Base-by-base conservation (phyloP, 2,329 filamentous ascomycete genomes). In the Celoporthe dispersa region DNA sequence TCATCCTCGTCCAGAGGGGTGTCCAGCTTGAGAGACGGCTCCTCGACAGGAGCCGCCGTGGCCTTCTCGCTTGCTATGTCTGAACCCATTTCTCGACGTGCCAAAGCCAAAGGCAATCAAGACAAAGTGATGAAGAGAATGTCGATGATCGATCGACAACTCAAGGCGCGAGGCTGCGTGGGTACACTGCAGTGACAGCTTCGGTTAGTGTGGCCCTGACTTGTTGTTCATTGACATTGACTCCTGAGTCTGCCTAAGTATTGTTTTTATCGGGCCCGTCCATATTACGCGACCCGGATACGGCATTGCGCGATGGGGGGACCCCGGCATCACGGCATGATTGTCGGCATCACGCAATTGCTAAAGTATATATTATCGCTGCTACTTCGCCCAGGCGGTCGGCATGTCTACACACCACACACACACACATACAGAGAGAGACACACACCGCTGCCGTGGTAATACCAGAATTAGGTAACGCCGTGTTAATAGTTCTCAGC, bases 1-100 rank as follows among this genome's bases (percentile, higher is more conserved):
- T 81, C 76, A 71, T 83, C 80, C n/a, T 33, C 16, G 25, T 57
- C 53, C 16, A 57, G 16, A 33, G 53, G 53, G 31, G 28, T 19
- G 1, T 19, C 25, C 31, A 33, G 25, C 53, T 57, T 57, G n/a
- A 14, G 12, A 31, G 53, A 33, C 28, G 25, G 53, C 53, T 57
- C 53, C 9, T 57, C 16, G 2, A 12, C 16, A 25, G 25, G 7
- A n/a, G 53, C 12, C 53, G 12, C 25, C 3, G 16, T 16, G 25
- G 53, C 5, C 53, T 57, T 31, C 3, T 31, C 53, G 19, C 44
- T 48, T 3, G 19, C 44, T 6, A 48, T 48, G 19, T 48, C 44
- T 4, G 22, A 3, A 48, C 44, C 16, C 44, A 48, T 22, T 7
- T 22, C 44, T 22, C 3, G 14, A 7, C n/a, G n/a, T 48, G 19